Percentiles rank a stretch among this genome's conserved stretches.
These are phyloP conservation scores for Arachis hypogaea DNA, from an alignment of 306 rosid genomes.

Conservation along the genomic window DNA sequence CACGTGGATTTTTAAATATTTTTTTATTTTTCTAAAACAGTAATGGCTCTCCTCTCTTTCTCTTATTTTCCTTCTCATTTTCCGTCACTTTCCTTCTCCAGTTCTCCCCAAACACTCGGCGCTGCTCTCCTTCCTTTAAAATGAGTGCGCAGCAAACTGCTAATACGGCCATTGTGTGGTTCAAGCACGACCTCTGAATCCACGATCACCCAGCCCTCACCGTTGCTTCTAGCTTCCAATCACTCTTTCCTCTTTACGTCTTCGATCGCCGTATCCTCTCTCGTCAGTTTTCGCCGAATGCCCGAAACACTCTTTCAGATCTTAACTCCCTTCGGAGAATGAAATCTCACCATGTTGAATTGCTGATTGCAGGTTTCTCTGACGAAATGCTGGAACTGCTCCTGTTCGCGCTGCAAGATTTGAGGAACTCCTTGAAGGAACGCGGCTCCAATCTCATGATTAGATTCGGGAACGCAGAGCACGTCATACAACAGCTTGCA, in stretches of 20 bases:
- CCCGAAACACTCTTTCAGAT: not conserved
- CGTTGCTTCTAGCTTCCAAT: constrained; percentile 55
- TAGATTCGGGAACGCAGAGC: constrained; percentile 77
- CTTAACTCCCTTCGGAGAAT: not conserved
- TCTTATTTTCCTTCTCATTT: constrained; percentile 46
- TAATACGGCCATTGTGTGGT: constrained; percentile 73
- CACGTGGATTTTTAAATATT: too few relatives aligned
- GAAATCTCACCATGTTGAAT: not conserved
- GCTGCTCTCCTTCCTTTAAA: constrained; percentile 17
- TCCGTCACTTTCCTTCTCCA: constrained; percentile 46
- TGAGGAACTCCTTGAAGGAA: constrained; percentile 64
- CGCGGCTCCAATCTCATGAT: constrained; percentile 76
- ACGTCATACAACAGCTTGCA: constrained; percentile 63
- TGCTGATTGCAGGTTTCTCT: constrained; percentile 59
- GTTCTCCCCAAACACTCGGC: constrained; percentile 36
- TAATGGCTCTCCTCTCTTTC: constrained; percentile 59
- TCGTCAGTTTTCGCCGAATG: constrained; percentile 43
- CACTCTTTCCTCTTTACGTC: constrained; percentile 73
- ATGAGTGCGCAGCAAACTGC: constrained; percentile 2
- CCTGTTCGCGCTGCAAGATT: constrained; percentile 56
- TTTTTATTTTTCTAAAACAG: too few relatives aligned
- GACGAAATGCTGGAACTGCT: constrained; percentile 68
- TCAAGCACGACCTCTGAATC: constrained; percentile 84
- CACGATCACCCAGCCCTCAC: constrained; percentile 83
- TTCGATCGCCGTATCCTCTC: constrained; percentile 80